phyloP scores from a whole-genome alignment of 805 yeast genomes.

The Yarrowia divulgata region DNA sequence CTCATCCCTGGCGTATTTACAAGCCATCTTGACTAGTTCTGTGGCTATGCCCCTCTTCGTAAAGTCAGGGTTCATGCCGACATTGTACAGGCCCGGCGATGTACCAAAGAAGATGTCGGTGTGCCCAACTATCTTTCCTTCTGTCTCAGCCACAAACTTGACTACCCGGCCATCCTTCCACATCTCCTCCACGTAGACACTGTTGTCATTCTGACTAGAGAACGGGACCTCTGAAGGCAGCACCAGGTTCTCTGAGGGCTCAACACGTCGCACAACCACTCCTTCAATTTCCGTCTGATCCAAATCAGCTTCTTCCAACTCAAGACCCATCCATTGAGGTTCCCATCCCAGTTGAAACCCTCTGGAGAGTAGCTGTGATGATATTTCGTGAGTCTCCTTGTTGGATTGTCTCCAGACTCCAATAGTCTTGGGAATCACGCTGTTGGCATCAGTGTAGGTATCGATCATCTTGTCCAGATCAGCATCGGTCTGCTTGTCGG shows the following conservation, averaged over 20 bases:
- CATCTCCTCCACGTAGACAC: background rate
- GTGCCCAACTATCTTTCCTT: conserved; percentile 6
- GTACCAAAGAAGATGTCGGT: conserved; percentile 17
- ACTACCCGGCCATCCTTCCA: background rate
- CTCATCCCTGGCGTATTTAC: conserved; percentile 8
- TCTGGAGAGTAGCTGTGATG: conserved; percentile 5
- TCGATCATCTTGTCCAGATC: conserved; percentile 19
- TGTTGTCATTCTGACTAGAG: background rate
- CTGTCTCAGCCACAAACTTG: conserved; percentile 15
- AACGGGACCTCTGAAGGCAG: conserved; percentile 11
- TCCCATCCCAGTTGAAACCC: conserved; percentile 23
- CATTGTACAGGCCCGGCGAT: conserved; percentile 4
- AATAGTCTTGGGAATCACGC: conserved; percentile 9
- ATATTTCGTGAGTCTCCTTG: background rate
- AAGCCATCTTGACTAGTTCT: conserved; percentile 18
- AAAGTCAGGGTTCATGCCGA: conserved; percentile 4
- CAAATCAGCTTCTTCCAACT: background rate
- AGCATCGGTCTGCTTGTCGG: background rate
- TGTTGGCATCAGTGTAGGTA: background rate
- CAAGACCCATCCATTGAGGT: conserved; percentile 32
- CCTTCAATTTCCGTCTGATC: background rate
- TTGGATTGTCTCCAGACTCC: conserved; percentile 19
- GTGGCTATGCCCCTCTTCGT: conserved; percentile 6
- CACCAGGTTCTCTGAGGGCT: background rate
- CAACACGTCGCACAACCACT: background rate